Conservation (phyloP, 208 protist genomes). For the Angomonas desouzai region DNA sequence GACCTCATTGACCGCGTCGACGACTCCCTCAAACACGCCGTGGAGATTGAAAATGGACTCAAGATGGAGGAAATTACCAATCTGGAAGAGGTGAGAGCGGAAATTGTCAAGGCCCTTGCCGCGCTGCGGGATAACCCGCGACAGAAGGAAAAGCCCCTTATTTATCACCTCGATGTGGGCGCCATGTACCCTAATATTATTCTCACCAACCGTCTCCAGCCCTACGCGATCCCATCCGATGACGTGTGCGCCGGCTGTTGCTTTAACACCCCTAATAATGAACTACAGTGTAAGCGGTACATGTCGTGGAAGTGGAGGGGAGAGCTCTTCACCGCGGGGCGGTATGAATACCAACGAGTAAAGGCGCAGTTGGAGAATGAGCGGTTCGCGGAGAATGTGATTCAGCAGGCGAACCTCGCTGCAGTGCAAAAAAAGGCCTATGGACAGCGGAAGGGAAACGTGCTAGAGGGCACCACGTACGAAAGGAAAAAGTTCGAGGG, state of each 20-base stretch:
- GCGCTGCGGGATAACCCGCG: slow-evolving; percentile 87
- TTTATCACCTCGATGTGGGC: slow-evolving; percentile 99
- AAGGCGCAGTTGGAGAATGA: slow-evolving; percentile 96
- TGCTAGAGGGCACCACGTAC: slow-evolving; percentile 84
- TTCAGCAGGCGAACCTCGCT: slow-evolving; percentile 83
- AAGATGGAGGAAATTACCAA: slow-evolving; percentile 93
- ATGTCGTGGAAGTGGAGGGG: slow-evolving; percentile 99
- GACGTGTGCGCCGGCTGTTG: slow-evolving; percentile 96
- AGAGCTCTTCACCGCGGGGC: slow-evolving; percentile 95
- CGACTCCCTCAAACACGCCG: slow-evolving; percentile 83
- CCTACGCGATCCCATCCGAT: slow-evolving; percentile 94
- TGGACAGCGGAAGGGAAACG: slow-evolving; percentile 88
- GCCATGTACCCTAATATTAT: slow-evolving; percentile 99
- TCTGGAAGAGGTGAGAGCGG: slow-evolving; percentile 79
- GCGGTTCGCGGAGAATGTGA: slow-evolving; percentile 72
- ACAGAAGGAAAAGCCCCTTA: slow-evolving; percentile 89
- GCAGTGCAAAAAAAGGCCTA: slow-evolving; percentile 90
- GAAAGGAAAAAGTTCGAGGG: slow-evolving; percentile 65
- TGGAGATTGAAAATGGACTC: slow-evolving; percentile 87
- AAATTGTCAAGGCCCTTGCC: slow-evolving; percentile 76
- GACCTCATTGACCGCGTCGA: slow-evolving; percentile 94
- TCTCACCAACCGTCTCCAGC: slow-evolving; percentile 99
- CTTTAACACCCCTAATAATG: slow-evolving; percentile 96
- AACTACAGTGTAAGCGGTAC: slow-evolving; percentile 93
- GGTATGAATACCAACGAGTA: slow-evolving; percentile 94